Percentiles rank a stretch among this genome's conserved stretches.
Conservation (phyloP, 164 flowering plant species). For the Annona cherimola region DNA sequence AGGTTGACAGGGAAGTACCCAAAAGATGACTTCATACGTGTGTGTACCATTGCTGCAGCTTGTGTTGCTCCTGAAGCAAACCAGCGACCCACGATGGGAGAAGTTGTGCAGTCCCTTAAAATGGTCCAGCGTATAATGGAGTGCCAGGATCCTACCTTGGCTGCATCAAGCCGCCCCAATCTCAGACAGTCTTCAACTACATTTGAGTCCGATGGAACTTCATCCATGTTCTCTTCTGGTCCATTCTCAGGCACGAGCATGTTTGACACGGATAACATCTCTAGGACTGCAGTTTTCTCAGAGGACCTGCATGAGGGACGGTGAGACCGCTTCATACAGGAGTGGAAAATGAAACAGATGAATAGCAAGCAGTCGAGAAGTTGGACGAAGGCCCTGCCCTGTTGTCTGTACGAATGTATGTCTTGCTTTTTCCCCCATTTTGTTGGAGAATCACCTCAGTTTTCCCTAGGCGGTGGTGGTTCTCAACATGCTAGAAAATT, state of each 20-base stretch:
- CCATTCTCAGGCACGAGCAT: conserved; percentile 82
- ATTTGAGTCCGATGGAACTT: conserved; percentile 86
- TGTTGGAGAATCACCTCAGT: conserved; percentile 20
- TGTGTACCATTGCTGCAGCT: conserved; percentile 96
- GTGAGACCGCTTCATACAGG: conserved; percentile 18
- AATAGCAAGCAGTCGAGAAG: not conserved
- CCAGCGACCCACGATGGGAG: conserved; percentile 98
- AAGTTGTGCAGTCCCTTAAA: conserved; percentile 96
- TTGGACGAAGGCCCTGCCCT: not conserved
- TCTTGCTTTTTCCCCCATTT: not conserved
- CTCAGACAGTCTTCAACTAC: conserved; percentile 81
- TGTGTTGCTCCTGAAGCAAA: conserved; percentile 95
- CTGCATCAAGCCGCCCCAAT: conserved; percentile 53
- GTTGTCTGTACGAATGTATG: conserved; percentile 2
- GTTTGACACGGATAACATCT: conserved; percentile 60
- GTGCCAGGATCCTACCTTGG: conserved; percentile 53
- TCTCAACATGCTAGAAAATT: conserved; percentile 18
- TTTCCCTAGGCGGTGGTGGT: conserved; percentile 14
- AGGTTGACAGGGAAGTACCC: conserved; percentile 72
- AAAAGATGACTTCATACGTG: conserved; percentile 81
- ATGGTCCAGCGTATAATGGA: conserved; percentile 87
- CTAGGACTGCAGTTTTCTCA: conserved; percentile 76
- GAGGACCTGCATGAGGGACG: conserved; percentile 98
- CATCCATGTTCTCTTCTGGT: conserved; percentile 95
- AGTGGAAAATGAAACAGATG: not conserved